Evolutionary conservation across 2,329 filamentous ascomycete species (phyloP).

Genomic region (Didymella pinodella): DNA sequence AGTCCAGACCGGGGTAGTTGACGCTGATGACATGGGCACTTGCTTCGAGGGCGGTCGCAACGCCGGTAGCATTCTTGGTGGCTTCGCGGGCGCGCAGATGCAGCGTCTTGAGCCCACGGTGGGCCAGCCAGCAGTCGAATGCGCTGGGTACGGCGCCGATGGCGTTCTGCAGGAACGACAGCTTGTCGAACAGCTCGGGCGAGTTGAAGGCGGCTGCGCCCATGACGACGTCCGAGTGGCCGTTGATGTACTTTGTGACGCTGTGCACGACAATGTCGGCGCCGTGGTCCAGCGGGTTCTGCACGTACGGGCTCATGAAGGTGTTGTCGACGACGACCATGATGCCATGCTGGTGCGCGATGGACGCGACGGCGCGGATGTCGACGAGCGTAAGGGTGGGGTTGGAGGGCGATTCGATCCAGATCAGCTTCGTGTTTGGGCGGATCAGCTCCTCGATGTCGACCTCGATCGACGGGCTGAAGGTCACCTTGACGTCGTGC

Average conservation of each 20-base stretch:
- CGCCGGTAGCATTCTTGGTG: constrained; percentile 77
- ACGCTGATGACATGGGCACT: constrained; percentile 86
- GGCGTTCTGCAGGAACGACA: constrained; percentile 94
- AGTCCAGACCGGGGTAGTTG: constrained; percentile 92
- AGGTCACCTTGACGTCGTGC: constrained; percentile 93
- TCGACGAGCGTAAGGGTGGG: constrained; percentile 93
- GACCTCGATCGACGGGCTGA: constrained; percentile 89
- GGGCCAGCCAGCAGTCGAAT: constrained; percentile 98
- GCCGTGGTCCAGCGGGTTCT: constrained; percentile 93
- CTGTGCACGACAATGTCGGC: constrained; percentile 97
- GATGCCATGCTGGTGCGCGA: constrained; percentile 87
- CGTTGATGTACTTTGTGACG: constrained; percentile 99
- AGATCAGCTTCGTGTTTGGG: constrained; percentile 89
- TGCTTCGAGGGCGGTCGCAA: constrained; percentile 78
- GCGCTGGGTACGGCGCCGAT: constrained; percentile 93
- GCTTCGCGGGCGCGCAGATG: constrained; percentile 91
- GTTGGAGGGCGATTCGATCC: constrained; percentile 97
- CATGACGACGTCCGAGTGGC: constrained; percentile 96
- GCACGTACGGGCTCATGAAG: constrained; percentile 94
- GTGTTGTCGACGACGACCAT: constrained; percentile 99
- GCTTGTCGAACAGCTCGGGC: constrained; percentile 75
- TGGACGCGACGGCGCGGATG: constrained; percentile 81
- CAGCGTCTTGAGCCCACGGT: constrained; percentile 94
- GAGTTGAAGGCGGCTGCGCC: constrained; percentile 95
- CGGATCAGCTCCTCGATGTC: constrained; percentile 87